phyloP scores from a whole-genome alignment of 306 rosid species.

The Clitoria ternatea region DNA sequence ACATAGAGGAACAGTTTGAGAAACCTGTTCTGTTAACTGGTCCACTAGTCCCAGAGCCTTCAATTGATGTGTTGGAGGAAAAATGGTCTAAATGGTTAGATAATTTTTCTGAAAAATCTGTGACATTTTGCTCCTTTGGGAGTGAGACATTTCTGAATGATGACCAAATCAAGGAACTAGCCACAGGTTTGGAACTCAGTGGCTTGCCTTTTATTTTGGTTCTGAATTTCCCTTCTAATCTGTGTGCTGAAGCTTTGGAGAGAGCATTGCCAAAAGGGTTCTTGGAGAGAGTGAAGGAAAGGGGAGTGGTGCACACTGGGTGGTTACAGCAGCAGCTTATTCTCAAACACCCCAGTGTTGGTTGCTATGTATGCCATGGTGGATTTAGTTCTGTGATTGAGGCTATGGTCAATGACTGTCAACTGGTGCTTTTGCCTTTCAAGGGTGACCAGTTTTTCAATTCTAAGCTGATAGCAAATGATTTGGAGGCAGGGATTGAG shows the following conservation, averaged over 20 bases:
- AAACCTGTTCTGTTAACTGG: conserved; percentile 37
- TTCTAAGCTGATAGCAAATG: conserved; percentile 33
- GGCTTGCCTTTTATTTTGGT: conserved; percentile 44
- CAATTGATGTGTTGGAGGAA: conserved; percentile 21
- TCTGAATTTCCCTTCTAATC: conserved; percentile 36
- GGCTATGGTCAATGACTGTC: conserved; percentile 43
- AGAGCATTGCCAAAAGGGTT: conserved; percentile 37
- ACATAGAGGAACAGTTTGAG: conserved; percentile 19
- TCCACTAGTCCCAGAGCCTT: conserved; percentile 45
- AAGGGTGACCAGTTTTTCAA: conserved; percentile 51
- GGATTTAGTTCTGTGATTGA: conserved; percentile 54
- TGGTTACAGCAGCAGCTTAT: conserved; percentile 55
- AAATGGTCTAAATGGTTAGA: conserved; percentile 37
- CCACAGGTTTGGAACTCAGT: conserved; percentile 40
- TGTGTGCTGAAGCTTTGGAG: background rate
- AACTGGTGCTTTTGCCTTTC: conserved; percentile 40
- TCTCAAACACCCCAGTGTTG: conserved; percentile 34
- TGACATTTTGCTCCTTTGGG: conserved; percentile 48
- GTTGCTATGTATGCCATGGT: conserved; percentile 38
- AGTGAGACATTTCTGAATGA: conserved; percentile 48
- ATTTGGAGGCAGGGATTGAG: conserved; percentile 37
- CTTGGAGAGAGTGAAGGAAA: conserved; percentile 38
- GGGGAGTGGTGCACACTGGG: conserved; percentile 39
- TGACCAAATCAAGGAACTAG: conserved; percentile 41
- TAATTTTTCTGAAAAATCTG: conserved; percentile 25